Evolutionary conservation across 2,329 filamentous ascomycete genomes (phyloP).

Genomic region (Ceratocystis diversiconidia): DNA sequence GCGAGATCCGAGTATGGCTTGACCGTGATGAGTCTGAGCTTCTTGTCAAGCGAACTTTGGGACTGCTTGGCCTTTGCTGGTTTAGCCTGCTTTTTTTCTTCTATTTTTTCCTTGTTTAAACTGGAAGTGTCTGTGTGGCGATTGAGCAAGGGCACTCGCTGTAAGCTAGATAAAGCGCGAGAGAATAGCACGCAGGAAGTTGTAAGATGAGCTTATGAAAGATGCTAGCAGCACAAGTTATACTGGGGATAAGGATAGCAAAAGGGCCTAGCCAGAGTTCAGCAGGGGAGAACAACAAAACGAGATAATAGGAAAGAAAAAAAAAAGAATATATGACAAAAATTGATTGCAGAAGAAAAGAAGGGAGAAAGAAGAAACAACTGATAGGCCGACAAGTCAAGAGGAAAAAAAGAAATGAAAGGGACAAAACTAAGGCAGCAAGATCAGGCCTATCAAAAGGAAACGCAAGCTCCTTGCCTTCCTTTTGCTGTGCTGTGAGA

Average conservation of each 20-base stretch:
- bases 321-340: background rate
- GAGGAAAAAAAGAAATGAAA: background rate
- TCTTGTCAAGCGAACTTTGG: background rate
- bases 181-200: background rate
- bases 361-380: background rate
- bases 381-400: background rate
- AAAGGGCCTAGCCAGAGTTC: background rate
- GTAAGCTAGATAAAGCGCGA: background rate
- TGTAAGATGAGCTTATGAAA: background rate
- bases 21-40: background rate
- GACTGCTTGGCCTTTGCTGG: background rate
- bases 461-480: conserved; percentile 3
- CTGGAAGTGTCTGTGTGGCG: background rate
- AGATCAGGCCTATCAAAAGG: background rate
- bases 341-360: background rate
- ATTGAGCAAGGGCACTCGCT: background rate
- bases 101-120: background rate
- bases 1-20: background rate
- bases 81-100: background rate
- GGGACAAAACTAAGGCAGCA: conserved; percentile 1
- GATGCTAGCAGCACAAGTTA: background rate
- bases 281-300: background rate
- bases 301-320: background rate
- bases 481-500: background rate
- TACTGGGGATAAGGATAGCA: background rate